phyloP scores from a whole-genome alignment of 257 asterid genomes.

The Ilex aquifolium region DNA sequence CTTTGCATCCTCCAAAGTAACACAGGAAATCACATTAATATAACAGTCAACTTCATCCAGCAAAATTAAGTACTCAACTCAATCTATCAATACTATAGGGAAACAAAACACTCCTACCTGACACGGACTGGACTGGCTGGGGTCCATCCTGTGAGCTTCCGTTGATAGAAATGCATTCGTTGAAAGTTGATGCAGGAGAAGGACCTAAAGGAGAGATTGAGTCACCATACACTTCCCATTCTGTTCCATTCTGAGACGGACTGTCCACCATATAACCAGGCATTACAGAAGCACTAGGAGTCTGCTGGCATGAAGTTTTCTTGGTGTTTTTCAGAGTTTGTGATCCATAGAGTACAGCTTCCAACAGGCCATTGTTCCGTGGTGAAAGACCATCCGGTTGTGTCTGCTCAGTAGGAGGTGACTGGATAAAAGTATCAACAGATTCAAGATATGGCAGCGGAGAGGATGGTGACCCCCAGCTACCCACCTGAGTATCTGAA shows the following conservation, averaged over 20 bases:
- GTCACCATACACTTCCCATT: slow-evolving; percentile 36
- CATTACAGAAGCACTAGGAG: slow-evolving; percentile 18
- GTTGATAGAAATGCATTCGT: slow-evolving; percentile 41
- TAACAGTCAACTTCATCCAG: neutral
- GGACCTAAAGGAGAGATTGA: slow-evolving; percentile 41
- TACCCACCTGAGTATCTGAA: slow-evolving; percentile 29
- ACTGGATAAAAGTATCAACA: slow-evolving; percentile 50
- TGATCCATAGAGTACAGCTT: slow-evolving; percentile 53
- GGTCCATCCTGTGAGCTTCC: slow-evolving; percentile 44
- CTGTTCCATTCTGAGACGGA: slow-evolving; percentile 27
- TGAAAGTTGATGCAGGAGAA: slow-evolving; percentile 44
- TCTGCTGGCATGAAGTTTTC: slow-evolving; percentile 16
- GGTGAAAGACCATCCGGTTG: slow-evolving; percentile 38
- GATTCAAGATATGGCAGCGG: slow-evolving; percentile 58
- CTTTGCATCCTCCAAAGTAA: slow-evolving; percentile 35
- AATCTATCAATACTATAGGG: neutral
- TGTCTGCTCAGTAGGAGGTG: slow-evolving; percentile 38
- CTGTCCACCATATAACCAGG: slow-evolving; percentile 24
- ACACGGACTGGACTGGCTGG: slow-evolving; percentile 19
- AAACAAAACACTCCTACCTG: slow-evolving; percentile 30
- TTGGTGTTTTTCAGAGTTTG: slow-evolving; percentile 31
- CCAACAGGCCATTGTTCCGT: slow-evolving; percentile 61
- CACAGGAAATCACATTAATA: slow-evolving; percentile 13
- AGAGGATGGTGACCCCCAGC: slow-evolving; percentile 46
- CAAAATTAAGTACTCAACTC: neutral